Evolutionary conservation across 495 filamentous ascomycete species (phyloP).

Genomic region (Glonium stellatum): DNA sequence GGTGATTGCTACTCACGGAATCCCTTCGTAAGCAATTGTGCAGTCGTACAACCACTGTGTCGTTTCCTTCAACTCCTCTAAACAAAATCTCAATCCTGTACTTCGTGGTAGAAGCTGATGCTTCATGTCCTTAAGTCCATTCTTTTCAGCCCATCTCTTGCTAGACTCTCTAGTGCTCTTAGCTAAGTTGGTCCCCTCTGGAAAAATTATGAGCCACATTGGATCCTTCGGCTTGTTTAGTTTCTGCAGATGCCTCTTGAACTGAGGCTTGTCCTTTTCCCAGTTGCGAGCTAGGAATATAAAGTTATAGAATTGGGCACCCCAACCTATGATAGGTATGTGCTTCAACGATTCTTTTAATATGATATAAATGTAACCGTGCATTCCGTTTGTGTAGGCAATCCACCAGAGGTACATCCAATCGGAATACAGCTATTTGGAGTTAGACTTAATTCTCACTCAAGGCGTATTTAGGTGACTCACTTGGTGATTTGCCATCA

Average conservation of each 20-base stretch:
- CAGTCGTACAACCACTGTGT: slow-evolving; percentile 41
- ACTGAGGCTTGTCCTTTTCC: slow-evolving; percentile 34
- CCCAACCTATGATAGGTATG: slow-evolving; percentile 38
- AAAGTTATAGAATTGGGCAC: slow-evolving; percentile 40
- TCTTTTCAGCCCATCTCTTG: slow-evolving; percentile 36
- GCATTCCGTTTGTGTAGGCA: slow-evolving; percentile 41
- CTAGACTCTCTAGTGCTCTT: slow-evolving; percentile 32
- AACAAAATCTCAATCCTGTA: slow-evolving; percentile 38
- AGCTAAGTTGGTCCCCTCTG: slow-evolving; percentile 40
- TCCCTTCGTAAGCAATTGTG: slow-evolving; percentile 40
- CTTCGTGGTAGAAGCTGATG: slow-evolving; percentile 38
- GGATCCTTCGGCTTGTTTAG: slow-evolving; percentile 36
- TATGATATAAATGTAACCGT: slow-evolving; percentile 41
- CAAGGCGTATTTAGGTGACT: neutral
- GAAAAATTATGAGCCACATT: slow-evolving; percentile 42
- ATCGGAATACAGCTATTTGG: slow-evolving; percentile 36
- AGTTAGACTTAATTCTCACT: neutral
- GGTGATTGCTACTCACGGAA: slow-evolving; percentile 27
- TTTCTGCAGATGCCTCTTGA: slow-evolving; percentile 32
- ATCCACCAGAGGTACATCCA: slow-evolving; percentile 43
- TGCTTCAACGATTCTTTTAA: slow-evolving; percentile 39
- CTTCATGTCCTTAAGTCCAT: slow-evolving; percentile 38
- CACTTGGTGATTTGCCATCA: slow-evolving; percentile 42
- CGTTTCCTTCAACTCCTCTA: slow-evolving; percentile 34
- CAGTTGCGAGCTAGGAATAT: slow-evolving; percentile 39